Base-by-base conservation (phyloP, 1,139 yeast species). In the Suhomyces wounanorum region DNA sequence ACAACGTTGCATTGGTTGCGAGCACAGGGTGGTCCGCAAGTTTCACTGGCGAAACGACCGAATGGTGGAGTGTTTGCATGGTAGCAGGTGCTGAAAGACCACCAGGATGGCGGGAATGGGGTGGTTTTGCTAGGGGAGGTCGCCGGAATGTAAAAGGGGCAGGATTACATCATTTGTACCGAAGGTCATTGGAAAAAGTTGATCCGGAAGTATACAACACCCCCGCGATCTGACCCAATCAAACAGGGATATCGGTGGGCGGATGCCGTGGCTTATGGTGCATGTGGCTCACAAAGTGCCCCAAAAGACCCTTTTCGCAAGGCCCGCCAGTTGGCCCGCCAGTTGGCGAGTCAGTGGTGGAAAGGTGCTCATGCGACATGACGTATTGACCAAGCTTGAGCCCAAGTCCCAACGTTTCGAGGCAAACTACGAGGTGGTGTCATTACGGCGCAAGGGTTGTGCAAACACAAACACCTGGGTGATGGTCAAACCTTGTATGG, bases 1-100 rank as follows among this genome's bases (percentile, higher is more conserved):
- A 43, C 46, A 43, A 43, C 46, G 46, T 43, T 37, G 36, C 41
- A 43, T 37, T 36, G 36, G 46, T 11, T 11, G 21, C 23, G 30
- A 40, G 42, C 42, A 14, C 13, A 4, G 11, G 26, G 17, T n/a
- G 3, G n/a, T 21, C 9, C 10, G 5, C 30, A 17, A 28, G 9
- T 28, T 16, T 14, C 21, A 14, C 14, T 11, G n/a, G 18, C 11
- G 37, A 10, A 7, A 33, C 17, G 25, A 26, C 16, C 33, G 42
- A 40, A 40, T 26, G 33, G 26, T 36, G 13, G 30, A 5, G 23
- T 21, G 23, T 21, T 21, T 3, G 23, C 6, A 21, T 21, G 23
- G 23, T 3, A 21, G n/a, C n/a, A n/a, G n/a, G n/a, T n/a, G n/a
- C n/a, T n/a, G n/a, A n/a, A n/a, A n/a, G n/a, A n/a, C n/a, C n/a